Percentiles rank a stretch among this genome's conserved stretches.
Conservation (phyloP, 2,329 filamentous ascomycete species). For the Fusarium armeniacum region DNA sequence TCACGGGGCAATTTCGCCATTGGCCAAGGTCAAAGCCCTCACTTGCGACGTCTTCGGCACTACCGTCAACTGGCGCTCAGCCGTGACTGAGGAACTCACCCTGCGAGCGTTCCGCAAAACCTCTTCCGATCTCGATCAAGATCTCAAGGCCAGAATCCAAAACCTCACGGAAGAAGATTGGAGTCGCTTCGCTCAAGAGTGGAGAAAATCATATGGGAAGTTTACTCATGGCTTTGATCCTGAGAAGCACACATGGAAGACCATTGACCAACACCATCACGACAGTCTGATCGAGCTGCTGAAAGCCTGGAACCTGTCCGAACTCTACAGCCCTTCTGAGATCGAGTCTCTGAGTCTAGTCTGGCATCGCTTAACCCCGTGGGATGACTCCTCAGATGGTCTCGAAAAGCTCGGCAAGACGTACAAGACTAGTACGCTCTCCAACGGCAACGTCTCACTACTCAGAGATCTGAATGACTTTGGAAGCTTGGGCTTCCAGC, state of each 20-base stretch:
- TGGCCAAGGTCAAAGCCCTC: constrained; percentile 67
- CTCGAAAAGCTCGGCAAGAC: constrained; percentile 64
- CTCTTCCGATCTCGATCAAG: constrained; percentile 63
- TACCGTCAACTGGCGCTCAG: constrained; percentile 81
- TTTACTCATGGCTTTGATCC: constrained; percentile 71
- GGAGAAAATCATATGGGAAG: constrained; percentile 73
- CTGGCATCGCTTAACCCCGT: constrained; percentile 81
- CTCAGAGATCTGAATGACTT: constrained; percentile 73
- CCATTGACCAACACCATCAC: constrained; percentile 79
- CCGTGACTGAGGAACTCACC: constrained; percentile 72
- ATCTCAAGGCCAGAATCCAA: constrained; percentile 63
- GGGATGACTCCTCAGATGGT: constrained; percentile 73
- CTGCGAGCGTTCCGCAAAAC: constrained; percentile 63
- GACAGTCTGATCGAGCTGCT: constrained; percentile 73
- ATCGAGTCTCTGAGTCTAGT: constrained; percentile 73
- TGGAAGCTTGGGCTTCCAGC: constrained; percentile 72
- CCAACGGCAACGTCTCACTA: constrained; percentile 80
- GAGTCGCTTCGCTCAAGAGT: constrained; percentile 76
- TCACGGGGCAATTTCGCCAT: constrained; percentile 45
- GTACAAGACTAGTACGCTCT: constrained; percentile 75
- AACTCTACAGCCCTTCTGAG: constrained; percentile 73
- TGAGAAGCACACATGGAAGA: constrained; percentile 68
- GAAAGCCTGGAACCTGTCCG: constrained; percentile 65
- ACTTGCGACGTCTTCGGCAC: constrained; percentile 86
- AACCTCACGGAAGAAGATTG: constrained; percentile 71